Evolutionary conservation across 306 rosid genomes (phyloP), one percentile per base, ranked within the genome.

Genomic region (Trichosanthes truncata): DNA sequence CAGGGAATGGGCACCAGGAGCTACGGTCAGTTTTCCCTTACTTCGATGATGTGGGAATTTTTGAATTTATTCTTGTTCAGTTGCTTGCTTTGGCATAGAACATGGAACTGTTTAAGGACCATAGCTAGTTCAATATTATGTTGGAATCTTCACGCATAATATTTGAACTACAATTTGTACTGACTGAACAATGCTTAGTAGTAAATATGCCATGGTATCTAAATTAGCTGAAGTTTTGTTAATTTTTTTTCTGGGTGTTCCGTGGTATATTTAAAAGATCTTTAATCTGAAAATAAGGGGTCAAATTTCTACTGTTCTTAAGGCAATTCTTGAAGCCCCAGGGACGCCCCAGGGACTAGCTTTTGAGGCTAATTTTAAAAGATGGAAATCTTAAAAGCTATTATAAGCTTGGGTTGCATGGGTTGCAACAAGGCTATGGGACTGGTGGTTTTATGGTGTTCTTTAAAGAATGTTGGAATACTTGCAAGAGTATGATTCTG

Each of bases 1-100:
- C 82, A 85, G 97, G 78, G 98, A 95, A 85, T 95, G 98, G 98
- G 98, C 98, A 40, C 98, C 98, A 61, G 98, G 90, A 80, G 98
- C 98, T 74, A 91, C 82, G 98, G 98, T 95, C 87, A 23, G 85
- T 83, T 75, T 76, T 61, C 71, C 63, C 76, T 48, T 48, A 26
- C 15, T 59, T 75, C 20, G 10, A 49, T 52, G 61, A 13, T 31
- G 43, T 49, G 3, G 29, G 41, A 49, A 18, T 25, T 46, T 25
- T 29, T 46, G n/a, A 13, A 74, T 74, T 74, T 74, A 49, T 52
- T 31, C 29, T 15, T 68, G 31, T 68, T 59, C 35, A 23, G 17
- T 25, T 59, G 17, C 33, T 68, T 68, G 51, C 21, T 68, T 68
- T 38, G 74, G 48, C 48, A 66, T 68, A n/a, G 48, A 23, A 3